Base-by-base conservation (phyloP, 2,329 filamentous ascomycete genomes). In the Scedosporium boydii region DNA sequence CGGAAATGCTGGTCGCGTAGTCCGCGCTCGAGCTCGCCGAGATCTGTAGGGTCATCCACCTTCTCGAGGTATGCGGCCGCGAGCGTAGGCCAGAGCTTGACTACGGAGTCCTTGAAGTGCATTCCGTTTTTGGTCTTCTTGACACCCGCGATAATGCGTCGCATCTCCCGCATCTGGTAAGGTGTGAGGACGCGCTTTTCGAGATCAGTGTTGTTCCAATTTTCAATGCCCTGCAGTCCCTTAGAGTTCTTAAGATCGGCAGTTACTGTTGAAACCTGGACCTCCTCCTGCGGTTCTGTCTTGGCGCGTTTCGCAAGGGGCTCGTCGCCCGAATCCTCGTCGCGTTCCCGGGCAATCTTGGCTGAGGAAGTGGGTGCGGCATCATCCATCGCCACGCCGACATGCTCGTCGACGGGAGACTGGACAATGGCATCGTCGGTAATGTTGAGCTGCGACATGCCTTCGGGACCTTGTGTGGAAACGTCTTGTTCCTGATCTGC, bases 71-170 rank as follows among this genome's bases (percentile, higher is more conserved):
- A 90, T 65, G 91, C 89, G 1, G 85, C 86, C 62, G 90, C 91
- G 48, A 98, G 85, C 29, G 78, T 80, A 48, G 96, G 82, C 74
- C 89, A 90, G 26, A 93, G 77, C 46, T 82, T 84, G 71, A 90
- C 83, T 6, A 98, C 95, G 0, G 95, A 88, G 51, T 87, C 82
- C 66, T 85, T 82, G 77, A 96, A 98, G 62, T 88, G 83, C 6
- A 77, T 76, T 1, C 93, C 90, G 64, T 87, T 85, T 72, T 93
- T 91, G 57, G 91, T 93, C 75, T 96, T 95, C 77, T 96, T 96
- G 63, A 93, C 81, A 60, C 88, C 87, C 38, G 86, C 87, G 60
- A 93, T 77, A 38, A 87, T 81, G 65, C 86, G 84, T 41, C 87
- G 76, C 53, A 90, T 79, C 67, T 86, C 87, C 60, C 83, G 83